Evolutionary conservation across 108 stramenopile genomes (phyloP), one percentile per base, ranked within the genome.

Genomic region (Thalassiosira profunda): DNA sequence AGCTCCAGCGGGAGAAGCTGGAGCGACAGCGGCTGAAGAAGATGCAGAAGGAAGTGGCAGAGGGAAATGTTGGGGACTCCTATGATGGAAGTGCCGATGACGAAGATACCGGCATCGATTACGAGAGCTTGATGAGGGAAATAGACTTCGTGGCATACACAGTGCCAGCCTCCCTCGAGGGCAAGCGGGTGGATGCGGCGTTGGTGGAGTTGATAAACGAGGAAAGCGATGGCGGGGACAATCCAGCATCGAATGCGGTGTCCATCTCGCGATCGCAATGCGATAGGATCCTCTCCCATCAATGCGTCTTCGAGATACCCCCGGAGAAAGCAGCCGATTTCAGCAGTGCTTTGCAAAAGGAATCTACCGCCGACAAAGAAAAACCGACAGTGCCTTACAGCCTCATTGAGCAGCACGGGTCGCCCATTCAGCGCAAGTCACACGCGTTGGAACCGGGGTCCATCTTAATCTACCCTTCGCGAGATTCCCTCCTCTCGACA

Each of bases 231-330:
- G 58, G 43, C 43, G 54, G 11, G 14, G 48, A 66, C 26, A 48
- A 28, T 49, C 34, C 33, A 46, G 42, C 31, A 30, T 40, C 67
- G 26, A 54, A 51, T 23, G 18, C 46, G 24, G 28, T 52, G 4
- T 24, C 51, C 26, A 65, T 79, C 12, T 79, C 77, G 45, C 77
- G 77, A 30, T 70, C 77, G 29, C 77, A 79, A 66, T 79, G 77
- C 55, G 77, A 70, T 24, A 51, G 59, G 37, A 63, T 79, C 29
- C 29, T 79, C 37, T 64, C 62, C 26, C 65, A 58, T 11, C 46
- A 51, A 24, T 79, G 69, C 42, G 69, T 79, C 26, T 79, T 71
- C 41, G 35, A 63, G 25, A 46, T 70, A 20, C 31, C 69, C 43
- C 77, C 61, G 12, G 70, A 70, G 41, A 23, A 66, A 40, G 57